phyloP scores from a whole-genome alignment of 2,329 filamentous ascomycete species.

The Exophiala xenobiotica region DNA sequence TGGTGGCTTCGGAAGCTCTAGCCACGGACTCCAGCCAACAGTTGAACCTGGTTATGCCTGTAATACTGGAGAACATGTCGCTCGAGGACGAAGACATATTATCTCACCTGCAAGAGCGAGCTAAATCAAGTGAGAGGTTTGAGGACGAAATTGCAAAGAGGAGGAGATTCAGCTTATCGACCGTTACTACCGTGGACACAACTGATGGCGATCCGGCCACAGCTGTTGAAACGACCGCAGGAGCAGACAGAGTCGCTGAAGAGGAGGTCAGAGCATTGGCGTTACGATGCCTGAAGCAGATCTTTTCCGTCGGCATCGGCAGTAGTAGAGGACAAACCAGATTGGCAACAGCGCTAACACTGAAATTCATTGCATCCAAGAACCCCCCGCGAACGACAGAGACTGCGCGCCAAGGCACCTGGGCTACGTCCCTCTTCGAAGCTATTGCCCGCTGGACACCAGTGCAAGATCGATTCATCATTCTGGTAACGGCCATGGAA shows the following conservation, averaged over 20 bases:
- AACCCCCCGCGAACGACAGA: conserved; percentile 52
- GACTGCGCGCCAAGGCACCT: conserved; percentile 57
- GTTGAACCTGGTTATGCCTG: conserved; percentile 74
- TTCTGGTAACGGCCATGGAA: conserved; percentile 79
- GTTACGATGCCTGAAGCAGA: conserved; percentile 79
- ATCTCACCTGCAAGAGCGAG: conserved; percentile 64
- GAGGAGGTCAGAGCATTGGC: conserved; percentile 83
- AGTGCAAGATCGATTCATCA: conserved; percentile 90
- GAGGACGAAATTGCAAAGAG: conserved; percentile 64
- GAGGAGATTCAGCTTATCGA: conserved; percentile 75
- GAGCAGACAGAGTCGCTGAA: conserved; percentile 86
- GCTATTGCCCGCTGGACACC: conserved; percentile 83
- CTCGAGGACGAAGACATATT: conserved; percentile 70
- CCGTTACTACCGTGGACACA: conserved; percentile 69
- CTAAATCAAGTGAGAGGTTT: conserved; percentile 65
- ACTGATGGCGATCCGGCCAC: conserved; percentile 64
- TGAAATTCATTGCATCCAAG: conserved; percentile 67
- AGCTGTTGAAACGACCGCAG: conserved; percentile 74
- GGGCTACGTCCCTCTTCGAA: conserved; percentile 80
- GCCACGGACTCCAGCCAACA: conserved; percentile 73
- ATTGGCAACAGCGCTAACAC: conserved; percentile 68
- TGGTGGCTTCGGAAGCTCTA: conserved; percentile 77
- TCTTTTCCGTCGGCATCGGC: conserved; percentile 63
- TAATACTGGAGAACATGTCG: conserved; percentile 84
- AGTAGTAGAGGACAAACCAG: conserved; percentile 82